Base-by-base conservation (phyloP, 2,329 filamentous ascomycete species). In the Epicoccum nigrum region DNA sequence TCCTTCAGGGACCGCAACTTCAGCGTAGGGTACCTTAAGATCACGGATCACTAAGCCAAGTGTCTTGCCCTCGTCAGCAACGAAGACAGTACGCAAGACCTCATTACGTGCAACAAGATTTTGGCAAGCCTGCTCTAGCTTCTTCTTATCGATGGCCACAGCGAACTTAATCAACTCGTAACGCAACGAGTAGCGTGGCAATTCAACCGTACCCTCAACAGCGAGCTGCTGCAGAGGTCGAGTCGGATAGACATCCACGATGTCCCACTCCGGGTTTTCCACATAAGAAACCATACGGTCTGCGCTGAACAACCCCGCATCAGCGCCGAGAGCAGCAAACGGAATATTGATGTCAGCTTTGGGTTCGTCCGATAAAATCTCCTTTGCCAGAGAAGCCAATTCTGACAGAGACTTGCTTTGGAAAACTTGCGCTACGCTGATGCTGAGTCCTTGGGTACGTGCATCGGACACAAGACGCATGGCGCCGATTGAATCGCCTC, bases 161-260 rank as follows among this genome's bases (percentile, higher is more conserved):
- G 83, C 78, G 45, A 89, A 81, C 68, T 84, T 83, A 68, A 89
- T 83, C 51, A 86, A 76, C 54, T 85, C 84, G 63, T 89, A 88
- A 12, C 85, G 82, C 1, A 83, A 72, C 0, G 85, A 87, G 62
- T 83, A 86, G 2, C 85, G 79, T 4, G 85, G 85, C 2, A 79
- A 71, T 13, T 81, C 72, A 1, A 82, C 76, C 0, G 85, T 87
- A 17, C 78, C 84, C 52, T 75, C 76, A 32, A 88, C 78, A 12
- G 84, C 84, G 16, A 86, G 74, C 31, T 81, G 76, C 59, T 87
- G 85, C 2, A 85, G 74, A 4, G 83, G 83, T 0, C 83, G 78
- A 1, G 81, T 77, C 2, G 85, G 85, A 2, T 85, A 74, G 1
- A 86, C 77, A 56, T 87, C 81, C 2, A 72, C 64, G 33, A 88